A percentile compares a stretch with the other conserved stretches of the same genome.
These are phyloP conservation scores for Alternaria sp. DNA, from an alignment of 2,329 filamentous ascomycete species.

Conservation along the genomic window DNA sequence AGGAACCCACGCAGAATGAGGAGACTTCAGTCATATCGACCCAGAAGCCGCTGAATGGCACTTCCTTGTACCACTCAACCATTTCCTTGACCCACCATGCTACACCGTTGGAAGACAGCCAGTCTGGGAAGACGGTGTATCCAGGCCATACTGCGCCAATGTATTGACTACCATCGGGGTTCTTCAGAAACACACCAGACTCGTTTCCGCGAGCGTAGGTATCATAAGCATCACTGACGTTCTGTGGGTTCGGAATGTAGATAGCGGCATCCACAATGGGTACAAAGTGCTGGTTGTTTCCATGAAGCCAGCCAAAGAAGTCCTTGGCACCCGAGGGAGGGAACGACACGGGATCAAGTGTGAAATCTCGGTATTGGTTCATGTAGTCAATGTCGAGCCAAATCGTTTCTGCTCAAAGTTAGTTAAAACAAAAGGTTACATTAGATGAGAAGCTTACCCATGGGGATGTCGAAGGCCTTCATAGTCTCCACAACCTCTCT, in stretches of 20 bases:
- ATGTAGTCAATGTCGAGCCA: slow-evolving; percentile 58
- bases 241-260: slow-evolving; percentile 76
- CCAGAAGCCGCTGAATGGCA: slow-evolving; percentile 65
- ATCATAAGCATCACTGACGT: slow-evolving; percentile 66
- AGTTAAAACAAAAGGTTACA: background rate
- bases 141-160: slow-evolving; percentile 66
- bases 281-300: slow-evolving; percentile 65
- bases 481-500: slow-evolving; percentile 65
- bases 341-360: slow-evolving; percentile 63
- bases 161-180: slow-evolving; percentile 64
- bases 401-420: slow-evolving; percentile 42
- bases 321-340: slow-evolving; percentile 58
- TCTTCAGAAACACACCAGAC: slow-evolving; percentile 61
- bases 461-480: slow-evolving; percentile 64
- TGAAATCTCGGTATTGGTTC: slow-evolving; percentile 64
- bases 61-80: slow-evolving; percentile 60
- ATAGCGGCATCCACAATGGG: slow-evolving; percentile 71
- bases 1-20: slow-evolving; percentile 75
- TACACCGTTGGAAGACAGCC: slow-evolving; percentile 66
- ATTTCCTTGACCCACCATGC: slow-evolving; percentile 68
- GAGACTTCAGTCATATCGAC: slow-evolving; percentile 70
- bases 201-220: slow-evolving; percentile 61
- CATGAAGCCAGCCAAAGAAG: slow-evolving; percentile 64
- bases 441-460: slow-evolving; percentile 38
- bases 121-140: slow-evolving; percentile 69